These are phyloP conservation scores for Omphalea diandra DNA, from an alignment of 441 rosid species.

Conservation along the genomic window DNA sequence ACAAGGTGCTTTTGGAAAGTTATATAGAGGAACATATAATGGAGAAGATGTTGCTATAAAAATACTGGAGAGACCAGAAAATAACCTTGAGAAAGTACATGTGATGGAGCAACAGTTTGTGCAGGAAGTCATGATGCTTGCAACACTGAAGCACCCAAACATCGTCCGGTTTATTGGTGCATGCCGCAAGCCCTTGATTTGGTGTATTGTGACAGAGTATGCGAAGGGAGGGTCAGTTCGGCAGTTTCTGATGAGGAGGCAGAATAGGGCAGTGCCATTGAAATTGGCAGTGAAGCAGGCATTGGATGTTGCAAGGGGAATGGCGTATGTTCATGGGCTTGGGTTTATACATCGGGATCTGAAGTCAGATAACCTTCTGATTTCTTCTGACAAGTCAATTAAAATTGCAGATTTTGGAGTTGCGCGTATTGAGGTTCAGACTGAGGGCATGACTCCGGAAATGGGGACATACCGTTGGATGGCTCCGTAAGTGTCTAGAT, in stretches of 20 bases:
- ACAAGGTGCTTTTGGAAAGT: conserved; percentile 95
- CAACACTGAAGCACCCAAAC: conserved; percentile 80
- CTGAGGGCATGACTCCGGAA: conserved; percentile 99
- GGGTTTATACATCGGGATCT: conserved; percentile 85
- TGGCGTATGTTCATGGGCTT: conserved; percentile 88
- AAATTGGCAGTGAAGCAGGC: conserved; percentile 96
- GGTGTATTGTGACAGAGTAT: conserved; percentile 97
- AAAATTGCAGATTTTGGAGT: conserved; percentile 98
- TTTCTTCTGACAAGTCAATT: conserved; percentile 82
- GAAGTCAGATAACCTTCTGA: conserved; percentile 91
- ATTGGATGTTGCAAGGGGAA: conserved; percentile 92
- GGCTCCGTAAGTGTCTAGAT: conserved; percentile 84
- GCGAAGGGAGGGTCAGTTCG: conserved; percentile 98
- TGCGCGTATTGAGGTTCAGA: conserved; percentile 97
- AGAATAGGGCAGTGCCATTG: conserved; percentile 75
- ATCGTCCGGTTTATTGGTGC: conserved; percentile 91
- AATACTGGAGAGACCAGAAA: conserved; percentile 84
- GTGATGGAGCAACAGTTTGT: conserved; percentile 95
- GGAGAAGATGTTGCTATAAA: conserved; percentile 94
- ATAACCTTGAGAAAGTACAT: conserved; percentile 64
- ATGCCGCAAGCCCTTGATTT: conserved; percentile 85
- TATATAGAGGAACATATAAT: conserved; percentile 86
- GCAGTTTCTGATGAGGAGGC: conserved; percentile 77
- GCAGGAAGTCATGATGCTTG: conserved; percentile 96
- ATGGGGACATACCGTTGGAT: conserved; percentile 99